phyloP scores from a whole-genome alignment of 2,329 filamentous ascomycete genomes.

The Capronia epimyces region DNA sequence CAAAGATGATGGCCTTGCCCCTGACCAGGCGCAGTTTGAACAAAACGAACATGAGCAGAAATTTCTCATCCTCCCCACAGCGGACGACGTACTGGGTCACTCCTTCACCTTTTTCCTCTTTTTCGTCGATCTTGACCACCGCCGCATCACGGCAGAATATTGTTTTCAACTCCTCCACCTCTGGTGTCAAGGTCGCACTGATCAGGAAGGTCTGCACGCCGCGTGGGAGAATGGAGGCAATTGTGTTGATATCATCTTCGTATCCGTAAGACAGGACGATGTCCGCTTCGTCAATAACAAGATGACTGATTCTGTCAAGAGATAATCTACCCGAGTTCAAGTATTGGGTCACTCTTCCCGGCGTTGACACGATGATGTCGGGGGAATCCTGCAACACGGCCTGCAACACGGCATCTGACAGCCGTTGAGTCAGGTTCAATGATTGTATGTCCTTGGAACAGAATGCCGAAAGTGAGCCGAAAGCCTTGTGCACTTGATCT shows the following conservation, averaged over 20 bases:
- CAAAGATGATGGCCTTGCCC: conserved; percentile 81
- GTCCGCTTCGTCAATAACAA: conserved; percentile 93
- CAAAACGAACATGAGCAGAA: conserved; percentile 84
- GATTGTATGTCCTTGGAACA: conserved; percentile 77
- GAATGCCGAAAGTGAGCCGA: conserved; percentile 71
- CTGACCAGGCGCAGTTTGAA: conserved; percentile 93
- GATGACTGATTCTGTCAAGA: conserved; percentile 63
- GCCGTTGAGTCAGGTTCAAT: conserved; percentile 83
- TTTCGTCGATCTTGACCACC: conserved; percentile 74
- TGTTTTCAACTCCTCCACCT: conserved; percentile 77
- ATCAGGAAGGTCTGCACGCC: conserved; percentile 87
- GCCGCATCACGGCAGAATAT: conserved; percentile 79
- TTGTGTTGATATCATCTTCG: conserved; percentile 76
- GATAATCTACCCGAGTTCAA: conserved; percentile 67
- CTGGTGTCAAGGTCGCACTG: conserved; percentile 84
- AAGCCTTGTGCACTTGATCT: conserved; percentile 76
- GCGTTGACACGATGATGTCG: conserved; percentile 86
- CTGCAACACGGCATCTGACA: conserved; percentile 81
- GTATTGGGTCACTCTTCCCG: conserved; percentile 73
- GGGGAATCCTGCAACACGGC: conserved; percentile 79
- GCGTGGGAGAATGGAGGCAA: conserved; percentile 72
- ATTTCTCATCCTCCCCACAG: conserved; percentile 96
- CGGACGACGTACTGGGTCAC: conserved; percentile 83
- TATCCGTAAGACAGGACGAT: conserved; percentile 91
- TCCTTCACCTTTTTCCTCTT: conserved; percentile 68